phyloP scores from a whole-genome alignment of 75 land plant genomes.

The Sequoia sempervirens region DNA sequence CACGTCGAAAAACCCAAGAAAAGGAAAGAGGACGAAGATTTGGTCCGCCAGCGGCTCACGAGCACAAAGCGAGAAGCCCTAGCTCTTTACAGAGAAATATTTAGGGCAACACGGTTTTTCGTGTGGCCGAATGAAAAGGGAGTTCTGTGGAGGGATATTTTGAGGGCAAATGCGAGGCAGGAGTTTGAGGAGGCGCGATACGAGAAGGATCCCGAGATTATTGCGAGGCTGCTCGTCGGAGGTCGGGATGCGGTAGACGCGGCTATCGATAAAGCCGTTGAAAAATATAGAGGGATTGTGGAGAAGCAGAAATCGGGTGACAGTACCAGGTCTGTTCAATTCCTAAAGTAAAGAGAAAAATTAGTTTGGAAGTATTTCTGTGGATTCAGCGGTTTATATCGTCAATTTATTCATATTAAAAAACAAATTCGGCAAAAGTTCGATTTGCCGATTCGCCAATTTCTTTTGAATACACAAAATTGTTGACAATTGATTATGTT shows the following conservation, averaged over 20 bases:
- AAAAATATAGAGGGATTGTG: slow-evolving; percentile 44
- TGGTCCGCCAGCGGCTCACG: slow-evolving; percentile 55
- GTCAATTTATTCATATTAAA: too few relatives aligned
- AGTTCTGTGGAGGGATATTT: slow-evolving; percentile 70
- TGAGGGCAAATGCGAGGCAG: slow-evolving; percentile 64
- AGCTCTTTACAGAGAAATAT: slow-evolving; percentile 76
- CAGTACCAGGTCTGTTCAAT: background rate
- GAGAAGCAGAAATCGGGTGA: slow-evolving; percentile 2
- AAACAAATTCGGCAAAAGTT: too few relatives aligned
- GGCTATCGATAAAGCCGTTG: slow-evolving; percentile 75
- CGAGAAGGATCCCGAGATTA: slow-evolving; percentile 81
- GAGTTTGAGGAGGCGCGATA: slow-evolving; percentile 85
- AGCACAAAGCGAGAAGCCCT: slow-evolving; percentile 83
- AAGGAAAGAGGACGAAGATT: slow-evolving; percentile 26
- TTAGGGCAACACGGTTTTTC: slow-evolving; percentile 77
- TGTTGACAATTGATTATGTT: too few relatives aligned
- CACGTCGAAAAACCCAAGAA: slow-evolving; percentile 38
- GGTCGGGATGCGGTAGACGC: slow-evolving; percentile 83
- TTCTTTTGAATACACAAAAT: too few relatives aligned
- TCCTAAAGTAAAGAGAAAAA: background rate
- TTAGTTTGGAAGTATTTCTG: too few relatives aligned
- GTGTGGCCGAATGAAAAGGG: slow-evolving; percentile 75
- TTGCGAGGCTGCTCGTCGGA: slow-evolving; percentile 73
- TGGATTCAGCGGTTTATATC: too few relatives aligned
- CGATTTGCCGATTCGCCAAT: too few relatives aligned